phyloP scores from a whole-genome alignment of 169 alveolate species.

The Plasmodium sp. region DNA sequence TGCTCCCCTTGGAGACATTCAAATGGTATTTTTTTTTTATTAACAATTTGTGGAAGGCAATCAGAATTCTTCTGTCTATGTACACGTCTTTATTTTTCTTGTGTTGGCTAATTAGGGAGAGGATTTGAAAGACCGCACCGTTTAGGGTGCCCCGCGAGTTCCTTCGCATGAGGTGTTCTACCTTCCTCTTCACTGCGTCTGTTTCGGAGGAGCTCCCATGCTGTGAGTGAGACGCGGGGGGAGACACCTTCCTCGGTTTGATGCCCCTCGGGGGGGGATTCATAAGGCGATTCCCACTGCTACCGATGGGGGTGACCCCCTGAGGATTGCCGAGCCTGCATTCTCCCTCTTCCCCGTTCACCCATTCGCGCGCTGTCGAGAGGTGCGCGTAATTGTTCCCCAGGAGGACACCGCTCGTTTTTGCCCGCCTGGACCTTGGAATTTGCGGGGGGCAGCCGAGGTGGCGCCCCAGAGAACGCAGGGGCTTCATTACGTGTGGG shows the following conservation, averaged over 20 bases:
- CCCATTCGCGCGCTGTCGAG: background rate
- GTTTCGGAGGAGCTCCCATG: background rate
- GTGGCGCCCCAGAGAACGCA: background rate
- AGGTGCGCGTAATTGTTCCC: background rate
- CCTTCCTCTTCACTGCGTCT: background rate
- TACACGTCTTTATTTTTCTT: slow-evolving; percentile 26
- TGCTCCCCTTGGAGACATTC: slow-evolving; percentile 4
- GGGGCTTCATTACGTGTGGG: background rate
- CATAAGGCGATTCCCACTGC: background rate
- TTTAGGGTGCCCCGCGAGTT: background rate
- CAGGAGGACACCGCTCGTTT: background rate
- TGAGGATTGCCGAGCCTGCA: background rate
- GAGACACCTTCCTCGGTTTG: background rate
- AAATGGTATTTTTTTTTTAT: slow-evolving; percentile 18
- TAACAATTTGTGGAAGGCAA: slow-evolving; percentile 24
- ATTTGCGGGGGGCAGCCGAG: background rate
- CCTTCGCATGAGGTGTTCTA: background rate
- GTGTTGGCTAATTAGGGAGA: background rate
- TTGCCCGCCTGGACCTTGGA: background rate
- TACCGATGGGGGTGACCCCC: background rate
- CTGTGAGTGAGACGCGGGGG: background rate
- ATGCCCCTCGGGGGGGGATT: background rate
- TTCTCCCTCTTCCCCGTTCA: background rate
- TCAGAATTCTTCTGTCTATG: slow-evolving; percentile 9
- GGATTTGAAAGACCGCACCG: background rate